Evolutionary conservation across 495 filamentous ascomycete species (phyloP), one percentile per base, ranked within the genome.

Genomic region (Podospora sp.): DNA sequence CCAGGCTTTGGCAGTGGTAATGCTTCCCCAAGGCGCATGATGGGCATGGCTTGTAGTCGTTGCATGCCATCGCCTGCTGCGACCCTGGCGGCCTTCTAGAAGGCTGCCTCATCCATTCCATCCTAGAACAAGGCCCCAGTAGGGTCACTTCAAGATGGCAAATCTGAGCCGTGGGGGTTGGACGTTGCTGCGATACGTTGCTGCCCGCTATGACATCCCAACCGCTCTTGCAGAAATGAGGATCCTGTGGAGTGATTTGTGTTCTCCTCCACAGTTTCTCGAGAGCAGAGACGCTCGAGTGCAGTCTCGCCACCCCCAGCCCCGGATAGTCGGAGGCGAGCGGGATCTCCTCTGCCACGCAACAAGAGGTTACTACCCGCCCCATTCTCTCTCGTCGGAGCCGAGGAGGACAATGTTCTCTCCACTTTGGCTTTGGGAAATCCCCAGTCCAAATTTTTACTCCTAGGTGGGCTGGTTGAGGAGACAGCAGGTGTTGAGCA

Each of bases 171-270:
- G 53, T 63, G 65, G 52, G 60, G 51, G 33, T 68, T 63, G 36
- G 26, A 27, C 56, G 25, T 35, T 16, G 18, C 20, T 51, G 18
- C 49, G 52, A 20, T 71, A 49, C 68, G 29, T 68, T 50, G 33
- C 67, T 73, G 65, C 60, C 69, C 68, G 73, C 72, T 72, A 67
- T 73, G 72, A 72, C 69, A 29, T 27, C 55, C 46, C 20, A 55
- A 52, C 46, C 69, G 66, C 58, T 27, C 24, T 63, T 68, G 62
- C 62, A 65, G 26, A 69, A 63, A 46, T 51, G 53, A 56, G 61
- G 62, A 65, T 65, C 52, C 26, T 64, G 64, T 63, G 71, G 69
- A 64, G 63, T 62, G 63, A 7, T 21, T 36, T 36, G 36, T 21
- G 33, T 50, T 40, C 29, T 20, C 29, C 35, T 46, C 58, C 26